phyloP scores from a whole-genome alignment of 179 eudicot genomes.

The Carnegiea gigantea region DNA sequence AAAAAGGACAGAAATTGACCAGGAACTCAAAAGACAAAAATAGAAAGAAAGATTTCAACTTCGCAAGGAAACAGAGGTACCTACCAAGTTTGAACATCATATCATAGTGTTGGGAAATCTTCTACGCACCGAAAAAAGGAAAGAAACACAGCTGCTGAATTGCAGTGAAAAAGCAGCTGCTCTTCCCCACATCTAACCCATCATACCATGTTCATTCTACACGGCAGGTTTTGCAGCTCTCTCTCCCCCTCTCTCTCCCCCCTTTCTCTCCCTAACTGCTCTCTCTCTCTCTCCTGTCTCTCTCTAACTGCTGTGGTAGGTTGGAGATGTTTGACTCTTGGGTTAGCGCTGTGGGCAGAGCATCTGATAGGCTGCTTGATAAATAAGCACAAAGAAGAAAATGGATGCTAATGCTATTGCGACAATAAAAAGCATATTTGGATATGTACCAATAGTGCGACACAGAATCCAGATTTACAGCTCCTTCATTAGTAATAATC shows the following conservation, averaged over 20 bases:
- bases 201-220: background rate
- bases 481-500: no score
- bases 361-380: slow-evolving; percentile 2
- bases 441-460: background rate
- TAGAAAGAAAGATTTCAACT: slow-evolving; percentile 4
- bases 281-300: background rate
- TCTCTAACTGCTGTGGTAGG: no score
- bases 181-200: background rate
- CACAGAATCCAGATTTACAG: no score
- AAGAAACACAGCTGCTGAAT: slow-evolving; percentile 31
- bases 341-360: background rate
- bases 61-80: background rate
- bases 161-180: background rate
- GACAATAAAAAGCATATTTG: background rate
- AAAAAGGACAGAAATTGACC: background rate
- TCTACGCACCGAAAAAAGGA: slow-evolving; percentile 12
- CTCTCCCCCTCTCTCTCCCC: background rate
- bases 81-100: slow-evolving; percentile 20
- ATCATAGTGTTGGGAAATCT: slow-evolving; percentile 6
- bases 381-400: background rate
- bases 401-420: background rate
- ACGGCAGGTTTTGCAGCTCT: background rate
- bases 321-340: background rate
- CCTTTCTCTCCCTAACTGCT: no score
- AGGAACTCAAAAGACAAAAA: background rate